A percentile compares a stretch with the other conserved stretches of the same genome.
These are phyloP conservation scores for Paspalum notatum DNA, from an alignment of 176 grass and related monocot genomes.

Conservation along the genomic window DNA sequence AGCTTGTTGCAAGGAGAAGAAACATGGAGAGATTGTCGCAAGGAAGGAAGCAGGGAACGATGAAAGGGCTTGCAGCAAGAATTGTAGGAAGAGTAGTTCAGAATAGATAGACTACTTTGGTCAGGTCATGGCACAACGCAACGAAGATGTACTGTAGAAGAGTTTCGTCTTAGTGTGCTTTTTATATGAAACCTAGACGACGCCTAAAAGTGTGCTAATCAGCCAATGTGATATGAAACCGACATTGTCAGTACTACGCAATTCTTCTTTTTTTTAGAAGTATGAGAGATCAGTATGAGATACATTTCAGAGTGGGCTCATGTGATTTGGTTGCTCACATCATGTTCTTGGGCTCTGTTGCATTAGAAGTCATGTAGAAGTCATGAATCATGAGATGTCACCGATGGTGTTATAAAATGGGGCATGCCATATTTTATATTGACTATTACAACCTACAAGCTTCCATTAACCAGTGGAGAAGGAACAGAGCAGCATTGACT, in stretches of 20 bases:
- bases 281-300: not conserved
- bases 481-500: not conserved
- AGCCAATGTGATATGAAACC: not conserved
- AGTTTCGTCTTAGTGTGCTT: not conserved
- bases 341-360: not conserved
- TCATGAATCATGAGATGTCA: not conserved
- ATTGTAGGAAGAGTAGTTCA: conserved; percentile 37
- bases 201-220: not conserved
- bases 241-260: not conserved
- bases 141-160: not conserved
- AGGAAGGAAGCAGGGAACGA: conserved; percentile 20
- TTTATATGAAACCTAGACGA: not conserved
- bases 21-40: conserved; percentile 71
- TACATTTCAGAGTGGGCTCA: not conserved
- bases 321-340: not conserved
- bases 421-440: not conserved
- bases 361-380: not conserved
- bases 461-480: not conserved
- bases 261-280: not conserved
- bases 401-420: not conserved
- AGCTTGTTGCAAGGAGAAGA: conserved; percentile 67
- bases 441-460: not conserved
- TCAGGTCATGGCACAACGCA: not conserved
- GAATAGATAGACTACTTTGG: too few species aligned
- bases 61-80: not conserved